Percentiles rank a stretch among this genome's conserved stretches.
Conservation (phyloP, 176 grass and related monocot genomes). For the Echinochloa phyllopogon region DNA sequence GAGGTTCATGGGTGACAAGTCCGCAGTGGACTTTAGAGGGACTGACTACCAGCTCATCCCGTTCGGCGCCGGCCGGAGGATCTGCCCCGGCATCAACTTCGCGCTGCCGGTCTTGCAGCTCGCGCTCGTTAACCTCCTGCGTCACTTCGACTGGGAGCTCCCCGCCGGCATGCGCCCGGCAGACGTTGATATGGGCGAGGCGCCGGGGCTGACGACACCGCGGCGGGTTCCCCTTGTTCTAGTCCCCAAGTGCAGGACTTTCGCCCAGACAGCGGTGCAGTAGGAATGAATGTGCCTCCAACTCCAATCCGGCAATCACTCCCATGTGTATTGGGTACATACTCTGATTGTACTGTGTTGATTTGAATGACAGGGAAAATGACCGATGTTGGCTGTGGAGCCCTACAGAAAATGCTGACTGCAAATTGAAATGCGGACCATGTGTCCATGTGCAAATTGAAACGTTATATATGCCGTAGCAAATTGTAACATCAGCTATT, state of each 20-base stretch:
- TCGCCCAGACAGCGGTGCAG: neutral
- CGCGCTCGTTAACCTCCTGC: conserved; percentile 53
- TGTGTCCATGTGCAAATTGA: neutral
- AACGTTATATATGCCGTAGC: too few species aligned
- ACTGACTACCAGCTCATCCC: conserved; percentile 61
- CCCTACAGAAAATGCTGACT: neutral
- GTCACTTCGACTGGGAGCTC: conserved; percentile 66
- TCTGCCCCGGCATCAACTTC: conserved; percentile 72
- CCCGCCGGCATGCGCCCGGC: conserved; percentile 20
- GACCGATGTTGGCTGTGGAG: neutral
- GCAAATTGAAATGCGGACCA: neutral
- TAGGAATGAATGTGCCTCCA: neutral
- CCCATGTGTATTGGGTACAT: neutral
- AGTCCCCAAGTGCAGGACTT: conserved; percentile 27
- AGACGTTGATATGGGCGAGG: conserved; percentile 64
- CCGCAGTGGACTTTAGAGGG: conserved; percentile 49
- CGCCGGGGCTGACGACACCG: conserved; percentile 52
- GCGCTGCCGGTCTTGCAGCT: conserved; percentile 54
- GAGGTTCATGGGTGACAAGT: conserved; percentile 41
- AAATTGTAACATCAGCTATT: too few species aligned
- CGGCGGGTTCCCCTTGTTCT: conserved; percentile 54
- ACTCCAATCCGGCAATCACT: too few species aligned
- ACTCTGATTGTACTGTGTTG: neutral
- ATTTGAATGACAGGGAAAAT: neutral
- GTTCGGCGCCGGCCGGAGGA: conserved; percentile 67